Evolutionary conservation across 257 asterid genomes (phyloP), one percentile per base, ranked within the genome.

Genomic region (Ilex aquifolium): DNA sequence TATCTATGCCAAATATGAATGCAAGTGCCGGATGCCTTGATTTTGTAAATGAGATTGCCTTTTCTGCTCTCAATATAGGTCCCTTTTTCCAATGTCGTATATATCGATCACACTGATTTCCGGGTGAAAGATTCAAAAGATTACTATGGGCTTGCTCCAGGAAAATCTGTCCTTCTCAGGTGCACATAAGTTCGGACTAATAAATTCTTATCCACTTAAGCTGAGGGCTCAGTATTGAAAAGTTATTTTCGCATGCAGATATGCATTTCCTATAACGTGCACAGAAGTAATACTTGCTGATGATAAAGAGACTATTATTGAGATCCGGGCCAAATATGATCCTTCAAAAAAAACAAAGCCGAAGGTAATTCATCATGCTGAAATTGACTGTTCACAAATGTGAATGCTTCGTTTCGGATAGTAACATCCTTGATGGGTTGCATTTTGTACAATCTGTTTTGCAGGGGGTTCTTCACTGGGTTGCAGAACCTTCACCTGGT

Each of bases 381-480:
- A 49, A 36, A 49, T 14, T 56, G 11, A 60, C 42, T 56, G 48
- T 15, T 32, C 40, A 50, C 56, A 31, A 53, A 62, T 17, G 11
- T 16, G 50, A 21, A 27, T 8, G 6, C 9, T 6, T 53, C 36
- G 31, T 56, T 42, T 42, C 7, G 48, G 10, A 6, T 42, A 11
- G 48, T 6, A 42, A 6, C 12, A 7, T 42, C 16, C 16, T 50
- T 50, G 56, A 4, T 9, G 17, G 13, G 6, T 9, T n/a, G 13
- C 56, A 13, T 9, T 9, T 50, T 50, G 9, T 13, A 50, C 13
- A n/a, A 42, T n/a, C 27, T 21, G 27, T 57, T 73, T 44, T 68
- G 36, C 79, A 92, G 97, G 97, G 97, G 21, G 97, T 90, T 74
- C 89, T 92, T 72, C 99, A 92, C 75, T 90, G 95, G 97, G 96